Conservation (phyloP, 2,329 filamentous ascomycete species). For the Cadophora sp. region DNA sequence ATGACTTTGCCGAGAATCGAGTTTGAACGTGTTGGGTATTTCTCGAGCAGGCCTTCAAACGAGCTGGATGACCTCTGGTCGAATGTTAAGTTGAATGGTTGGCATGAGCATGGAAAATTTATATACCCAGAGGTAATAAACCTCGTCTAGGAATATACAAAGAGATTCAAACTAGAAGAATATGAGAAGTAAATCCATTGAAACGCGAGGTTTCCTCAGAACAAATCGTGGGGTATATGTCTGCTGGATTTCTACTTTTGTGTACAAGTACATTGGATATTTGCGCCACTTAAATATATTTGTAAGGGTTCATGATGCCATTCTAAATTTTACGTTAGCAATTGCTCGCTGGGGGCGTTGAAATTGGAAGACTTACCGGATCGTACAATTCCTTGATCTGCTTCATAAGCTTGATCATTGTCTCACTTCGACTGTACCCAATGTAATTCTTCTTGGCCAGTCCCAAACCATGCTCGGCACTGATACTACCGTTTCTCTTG, state of each 20-base stretch:
- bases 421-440: constrained; percentile 88
- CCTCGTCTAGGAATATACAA: not conserved
- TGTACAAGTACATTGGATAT: constrained; percentile 5
- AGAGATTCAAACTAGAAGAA: not conserved
- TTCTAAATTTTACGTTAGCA: constrained; percentile 64
- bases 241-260: not conserved
- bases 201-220: not conserved
- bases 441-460: constrained; percentile 96
- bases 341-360: not conserved
- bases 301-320: constrained; percentile 99
- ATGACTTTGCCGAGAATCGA: not conserved
- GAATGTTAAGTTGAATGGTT: not conserved
- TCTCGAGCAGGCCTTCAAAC: not conserved
- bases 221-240: not conserved
- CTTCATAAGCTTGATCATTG: constrained; percentile 90
- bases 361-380: constrained; percentile 68
- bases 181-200: not conserved
- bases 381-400: constrained; percentile 94
- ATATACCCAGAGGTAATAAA: constrained; percentile 7
- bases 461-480: constrained; percentile 93
- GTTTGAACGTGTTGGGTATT: constrained; percentile 10
- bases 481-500: constrained; percentile 88
- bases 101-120: not conserved
- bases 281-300: constrained; percentile 71
- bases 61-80: constrained; percentile 10